phyloP scores from a whole-genome alignment of 164 flowering plant species.

The Kingdonia uniflora region DNA sequence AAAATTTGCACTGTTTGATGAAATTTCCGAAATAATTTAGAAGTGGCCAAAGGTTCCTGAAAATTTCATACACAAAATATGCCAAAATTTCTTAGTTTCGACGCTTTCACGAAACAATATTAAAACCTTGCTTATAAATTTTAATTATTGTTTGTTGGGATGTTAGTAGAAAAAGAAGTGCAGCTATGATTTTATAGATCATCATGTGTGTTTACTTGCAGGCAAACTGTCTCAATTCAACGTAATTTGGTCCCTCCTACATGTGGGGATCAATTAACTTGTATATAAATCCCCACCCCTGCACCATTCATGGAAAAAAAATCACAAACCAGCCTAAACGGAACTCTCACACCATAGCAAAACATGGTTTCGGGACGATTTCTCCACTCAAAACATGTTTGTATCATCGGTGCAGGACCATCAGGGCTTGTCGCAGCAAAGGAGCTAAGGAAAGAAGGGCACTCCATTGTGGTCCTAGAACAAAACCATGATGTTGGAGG shows the following conservation, averaged over 20 bases:
- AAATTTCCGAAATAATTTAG: no score
- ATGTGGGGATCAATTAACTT: not conserved
- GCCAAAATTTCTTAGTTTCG: no score
- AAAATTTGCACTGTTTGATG: no score
- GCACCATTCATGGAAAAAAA: not conserved
- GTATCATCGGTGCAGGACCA: conserved; percentile 91
- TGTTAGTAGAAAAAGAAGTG: no score
- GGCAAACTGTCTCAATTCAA: conserved; percentile 11
- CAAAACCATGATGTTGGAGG: conserved; percentile 83
- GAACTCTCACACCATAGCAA: not conserved
- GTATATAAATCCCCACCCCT: not conserved
- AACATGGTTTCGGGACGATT: conserved; percentile 35
- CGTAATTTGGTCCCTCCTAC: conserved; percentile 4
- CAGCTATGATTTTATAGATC: no score
- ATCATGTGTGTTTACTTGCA: conserved; percentile 10
- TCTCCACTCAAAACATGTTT: conserved; percentile 32
- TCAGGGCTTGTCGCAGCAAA: conserved; percentile 80
- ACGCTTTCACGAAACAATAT: no score
- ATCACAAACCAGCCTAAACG: not conserved
- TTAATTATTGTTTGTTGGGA: no score
- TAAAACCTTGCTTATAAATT: no score
- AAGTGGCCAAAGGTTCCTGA: no score
- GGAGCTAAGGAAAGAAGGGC: conserved; percentile 80
- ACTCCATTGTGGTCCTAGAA: conserved; percentile 57
- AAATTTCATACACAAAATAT: no score